phyloP scores from a whole-genome alignment of 108 stramenopile genomes.

The Cyclotella sp. region DNA sequence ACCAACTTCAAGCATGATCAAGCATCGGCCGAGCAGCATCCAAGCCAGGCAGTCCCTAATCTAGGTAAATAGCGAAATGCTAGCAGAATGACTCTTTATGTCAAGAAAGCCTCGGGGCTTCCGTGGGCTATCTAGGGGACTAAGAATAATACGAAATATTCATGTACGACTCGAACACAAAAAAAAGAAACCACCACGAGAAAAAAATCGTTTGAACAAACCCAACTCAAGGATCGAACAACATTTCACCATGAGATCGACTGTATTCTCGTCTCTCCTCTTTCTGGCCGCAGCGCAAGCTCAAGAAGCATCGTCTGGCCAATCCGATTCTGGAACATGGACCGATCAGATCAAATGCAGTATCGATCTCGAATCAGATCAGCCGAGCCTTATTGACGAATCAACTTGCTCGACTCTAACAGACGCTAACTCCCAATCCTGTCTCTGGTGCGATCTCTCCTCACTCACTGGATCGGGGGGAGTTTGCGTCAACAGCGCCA shows the following conservation, averaged over 20 bases:
- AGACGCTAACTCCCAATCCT: constrained; percentile 28
- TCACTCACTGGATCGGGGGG: constrained; percentile 16
- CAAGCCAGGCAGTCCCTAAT: too few species aligned
- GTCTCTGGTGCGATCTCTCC: constrained; percentile 48
- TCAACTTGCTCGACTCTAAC: constrained; percentile 18
- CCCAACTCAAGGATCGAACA: neutral
- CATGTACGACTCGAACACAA: too few species aligned
- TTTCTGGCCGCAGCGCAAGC: neutral
- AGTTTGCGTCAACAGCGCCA: constrained; percentile 28
- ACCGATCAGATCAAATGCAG: constrained; percentile 17
- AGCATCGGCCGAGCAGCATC: too few species aligned
- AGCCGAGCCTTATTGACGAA: constrained; percentile 32
- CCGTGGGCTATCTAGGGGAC: too few species aligned
- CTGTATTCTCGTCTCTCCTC: neutral
- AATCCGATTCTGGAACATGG: neutral
- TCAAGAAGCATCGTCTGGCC: neutral
- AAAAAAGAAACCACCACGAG: too few species aligned
- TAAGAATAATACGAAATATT: too few species aligned
- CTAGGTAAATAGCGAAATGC: too few species aligned
- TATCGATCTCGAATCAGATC: constrained; percentile 7
- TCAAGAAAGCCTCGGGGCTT: too few species aligned
- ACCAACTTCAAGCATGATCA: too few species aligned
- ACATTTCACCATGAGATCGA: constrained; percentile 15
- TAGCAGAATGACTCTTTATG: too few species aligned
- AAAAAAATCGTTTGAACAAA: neutral